Percentiles rank a stretch among this genome's conserved stretches.
Evolutionary conservation across 2,329 filamentous ascomycete genomes (phyloP).

Genomic region (Neopestalotiopsis rosae): DNA sequence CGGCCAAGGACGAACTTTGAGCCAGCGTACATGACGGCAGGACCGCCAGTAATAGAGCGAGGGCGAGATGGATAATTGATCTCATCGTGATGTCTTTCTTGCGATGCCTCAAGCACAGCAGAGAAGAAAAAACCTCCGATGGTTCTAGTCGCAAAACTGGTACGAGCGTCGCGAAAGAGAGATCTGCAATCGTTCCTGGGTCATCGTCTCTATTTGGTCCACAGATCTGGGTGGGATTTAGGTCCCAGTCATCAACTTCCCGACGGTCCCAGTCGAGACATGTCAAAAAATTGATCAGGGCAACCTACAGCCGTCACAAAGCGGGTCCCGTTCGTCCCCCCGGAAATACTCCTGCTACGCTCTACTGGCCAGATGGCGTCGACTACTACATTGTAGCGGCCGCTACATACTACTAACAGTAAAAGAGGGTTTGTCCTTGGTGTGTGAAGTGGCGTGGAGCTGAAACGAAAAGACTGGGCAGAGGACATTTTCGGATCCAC

Average conservation of each 20-base stretch:
- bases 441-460: not conserved
- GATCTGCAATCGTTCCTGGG: slow-evolving; percentile 15
- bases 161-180: not conserved
- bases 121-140: not conserved
- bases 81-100: slow-evolving; percentile 4
- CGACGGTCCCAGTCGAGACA: not conserved
- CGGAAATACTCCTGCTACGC: not conserved
- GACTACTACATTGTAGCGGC: not conserved
- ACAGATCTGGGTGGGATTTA: slow-evolving; percentile 9
- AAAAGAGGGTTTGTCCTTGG: not conserved
- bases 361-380: too few species aligned
- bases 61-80: not conserved
- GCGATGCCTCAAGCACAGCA: not conserved
- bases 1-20: slow-evolving; percentile 3
- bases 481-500: not conserved
- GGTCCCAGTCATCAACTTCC: not conserved
- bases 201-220: slow-evolving; percentile 10
- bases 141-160: not conserved
- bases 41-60: not conserved
- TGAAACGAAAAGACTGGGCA: not conserved
- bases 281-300: not conserved
- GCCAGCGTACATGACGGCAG: not conserved
- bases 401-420: not conserved
- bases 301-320: not conserved
- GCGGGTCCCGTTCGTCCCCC: not conserved